phyloP scores from a whole-genome alignment of 192 early-diverging fungal genomes.

The Gryganskiella cystojenkinii region DNA sequence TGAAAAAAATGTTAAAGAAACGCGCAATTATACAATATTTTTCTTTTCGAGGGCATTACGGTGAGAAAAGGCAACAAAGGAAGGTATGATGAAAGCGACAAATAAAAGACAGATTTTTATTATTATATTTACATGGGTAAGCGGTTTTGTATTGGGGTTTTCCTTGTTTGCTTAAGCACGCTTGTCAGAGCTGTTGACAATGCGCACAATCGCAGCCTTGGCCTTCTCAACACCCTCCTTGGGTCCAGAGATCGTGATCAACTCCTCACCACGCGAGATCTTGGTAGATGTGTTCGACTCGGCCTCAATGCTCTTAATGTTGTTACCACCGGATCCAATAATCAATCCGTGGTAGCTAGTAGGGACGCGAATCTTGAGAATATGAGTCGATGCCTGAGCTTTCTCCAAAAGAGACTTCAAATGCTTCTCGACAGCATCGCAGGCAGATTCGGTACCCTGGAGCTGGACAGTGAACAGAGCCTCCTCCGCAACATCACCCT shows the following conservation, averaged over 20 bases:
- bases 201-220: constrained; percentile 64
- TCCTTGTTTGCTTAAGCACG: constrained; percentile 19
- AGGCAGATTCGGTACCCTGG: constrained; percentile 40
- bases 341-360: constrained; percentile 58
- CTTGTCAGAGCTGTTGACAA: constrained; percentile 56
- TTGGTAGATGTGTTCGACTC: constrained; percentile 81
- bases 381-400: constrained; percentile 38
- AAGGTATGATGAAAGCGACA: too few relatives aligned
- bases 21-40: too few relatives aligned
- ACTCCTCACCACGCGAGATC: constrained; percentile 66
- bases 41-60: too few relatives aligned
- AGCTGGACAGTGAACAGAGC: constrained; percentile 39
- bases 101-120: not conserved
- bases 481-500: constrained; percentile 25
- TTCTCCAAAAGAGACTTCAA: constrained; percentile 29
- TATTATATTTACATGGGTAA: not conserved
- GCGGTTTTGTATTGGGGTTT: not conserved
- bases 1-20: too few relatives aligned
- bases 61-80: too few relatives aligned
- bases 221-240: constrained; percentile 65
- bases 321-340: constrained; percentile 84
- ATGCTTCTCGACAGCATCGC: constrained; percentile 42
- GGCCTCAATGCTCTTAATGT: constrained; percentile 79
- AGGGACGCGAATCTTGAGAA: constrained; percentile 43
- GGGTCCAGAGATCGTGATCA: constrained; percentile 65